Percentiles rank a stretch among this genome's conserved stretches.
phyloP scores from a whole-genome alignment of 345 rosid species.

The Murraya koenigii region DNA sequence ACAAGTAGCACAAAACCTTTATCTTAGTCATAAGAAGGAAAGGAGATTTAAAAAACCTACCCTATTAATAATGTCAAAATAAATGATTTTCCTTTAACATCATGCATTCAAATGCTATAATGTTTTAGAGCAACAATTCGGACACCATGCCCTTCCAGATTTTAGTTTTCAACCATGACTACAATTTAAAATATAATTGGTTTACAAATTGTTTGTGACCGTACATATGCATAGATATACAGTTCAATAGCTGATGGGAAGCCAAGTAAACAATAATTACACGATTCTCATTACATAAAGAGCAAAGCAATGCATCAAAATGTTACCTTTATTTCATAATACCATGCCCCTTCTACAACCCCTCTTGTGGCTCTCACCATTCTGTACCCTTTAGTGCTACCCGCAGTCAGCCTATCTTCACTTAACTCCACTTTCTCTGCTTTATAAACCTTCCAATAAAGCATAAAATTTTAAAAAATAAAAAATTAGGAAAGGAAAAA shows the following conservation, averaged over 20 bases:
- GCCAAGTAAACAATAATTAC: background rate
- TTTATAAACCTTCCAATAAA: constrained; percentile 56
- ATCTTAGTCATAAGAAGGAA: background rate
- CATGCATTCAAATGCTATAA: background rate
- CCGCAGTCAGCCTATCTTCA: constrained; percentile 83
- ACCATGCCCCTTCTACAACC: constrained; percentile 96
- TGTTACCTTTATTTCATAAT: constrained; percentile 62
- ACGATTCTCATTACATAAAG: background rate
- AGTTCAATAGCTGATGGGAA: background rate
- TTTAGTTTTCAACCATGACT: background rate
- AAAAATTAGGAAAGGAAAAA: background rate
- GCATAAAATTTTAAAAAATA: background rate
- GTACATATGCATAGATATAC: background rate
- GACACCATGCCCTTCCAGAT: background rate
- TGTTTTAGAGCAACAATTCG: background rate
- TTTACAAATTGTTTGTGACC: background rate
- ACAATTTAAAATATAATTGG: background rate
- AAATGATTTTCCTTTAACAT: background rate
- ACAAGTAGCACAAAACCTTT: background rate
- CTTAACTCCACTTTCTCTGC: constrained; percentile 94
- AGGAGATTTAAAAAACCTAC: background rate
- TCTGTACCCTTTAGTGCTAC: constrained; percentile 87
- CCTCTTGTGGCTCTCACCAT: constrained; percentile 98
- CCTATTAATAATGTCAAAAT: background rate
- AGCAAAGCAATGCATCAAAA: background rate